Base-by-base conservation (phyloP, 2,329 filamentous ascomycete genomes). In the Penicillium nordicum region DNA sequence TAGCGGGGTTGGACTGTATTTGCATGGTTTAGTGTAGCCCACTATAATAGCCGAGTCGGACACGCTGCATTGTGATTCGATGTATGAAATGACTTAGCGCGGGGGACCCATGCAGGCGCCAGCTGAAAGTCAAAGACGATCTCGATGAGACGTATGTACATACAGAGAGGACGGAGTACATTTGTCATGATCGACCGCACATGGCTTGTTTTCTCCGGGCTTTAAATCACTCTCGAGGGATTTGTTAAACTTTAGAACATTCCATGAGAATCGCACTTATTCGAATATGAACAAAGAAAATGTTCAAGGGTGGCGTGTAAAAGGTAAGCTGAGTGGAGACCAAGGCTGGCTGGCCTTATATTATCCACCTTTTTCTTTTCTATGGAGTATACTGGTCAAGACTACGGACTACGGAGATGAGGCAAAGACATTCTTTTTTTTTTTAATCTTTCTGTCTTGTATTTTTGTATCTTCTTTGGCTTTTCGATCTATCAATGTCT, bases 21-120 rank as follows among this genome's bases (percentile, higher is more conserved):
- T 3, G 3, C 21, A 32, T 38, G 12, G 8, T 14, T 50, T 23
- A 12, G 8, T n/a, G 30, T 41, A 37, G 27, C 10, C 49, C 43
- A 42, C 43, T 47, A 52, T 9, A 34, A 54, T 62, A 65, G 57
- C 59, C 63, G 59, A 63, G 54, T 52, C 27, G 14, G 25, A 47
- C 14, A 34, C 30, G 14, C 12, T 25, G 50, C 34, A 32, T 16
- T 14, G 23, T 62, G 61, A 63, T 63, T 63, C 50, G 61, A 29
- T 29, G 44, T 10, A 34, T 27, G 49, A 34, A 29, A 29, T 21
- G 41, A 10, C 49, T 54, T 60, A 64, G 57, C 57, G 54, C 55
- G 57, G 55, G 52, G 23, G 43, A 49, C 42, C 57, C 32, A 40
- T 44, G 53, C 46, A 38, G 53, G 53, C 53, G 57, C 52, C 42